These are phyloP conservation scores for Quercus robur DNA, from an alignment of 306 rosid species.

Conservation along the genomic window DNA sequence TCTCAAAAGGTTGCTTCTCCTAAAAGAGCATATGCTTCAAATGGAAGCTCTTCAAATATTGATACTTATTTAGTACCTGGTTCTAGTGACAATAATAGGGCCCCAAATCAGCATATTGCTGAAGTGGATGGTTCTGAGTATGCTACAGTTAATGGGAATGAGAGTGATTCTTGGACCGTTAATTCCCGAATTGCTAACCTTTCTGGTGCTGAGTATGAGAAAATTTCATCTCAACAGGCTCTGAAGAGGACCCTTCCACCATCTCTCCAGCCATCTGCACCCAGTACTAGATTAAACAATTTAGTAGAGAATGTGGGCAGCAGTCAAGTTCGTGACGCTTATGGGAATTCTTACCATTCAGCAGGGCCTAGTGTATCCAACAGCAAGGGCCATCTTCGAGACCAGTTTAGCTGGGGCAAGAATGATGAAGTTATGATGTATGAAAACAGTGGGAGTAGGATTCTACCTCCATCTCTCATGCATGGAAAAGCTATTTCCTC, in stretches of 20 bases:
- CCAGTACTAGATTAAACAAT: slow-evolving; percentile 32
- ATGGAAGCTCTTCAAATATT: slow-evolving; percentile 30
- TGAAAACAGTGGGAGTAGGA: slow-evolving; percentile 57
- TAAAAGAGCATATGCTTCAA: slow-evolving; percentile 45
- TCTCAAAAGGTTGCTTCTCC: slow-evolving; percentile 34
- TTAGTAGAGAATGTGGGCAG: slow-evolving; percentile 37
- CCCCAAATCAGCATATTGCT: slow-evolving; percentile 28
- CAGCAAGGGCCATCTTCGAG: slow-evolving; percentile 46
- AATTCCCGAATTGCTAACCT: slow-evolving; percentile 42
- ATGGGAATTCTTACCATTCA: slow-evolving; percentile 32
- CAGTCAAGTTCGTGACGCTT: slow-evolving; percentile 43
- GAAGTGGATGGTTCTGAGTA: slow-evolving; percentile 27
- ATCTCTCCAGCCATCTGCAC: slow-evolving; percentile 33
- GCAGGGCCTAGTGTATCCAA: slow-evolving; percentile 47
- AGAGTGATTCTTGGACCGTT: slow-evolving; percentile 33
- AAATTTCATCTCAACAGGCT: slow-evolving; percentile 64
- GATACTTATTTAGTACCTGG: slow-evolving; percentile 36
- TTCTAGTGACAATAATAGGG: slow-evolving; percentile 36
- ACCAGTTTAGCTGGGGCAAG: slow-evolving; percentile 38
- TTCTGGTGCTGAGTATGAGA: slow-evolving; percentile 45
- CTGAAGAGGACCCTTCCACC: slow-evolving; percentile 61
- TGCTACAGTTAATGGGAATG: slow-evolving; percentile 39
- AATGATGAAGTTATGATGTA: slow-evolving; percentile 45
- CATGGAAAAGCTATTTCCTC: slow-evolving; percentile 44
- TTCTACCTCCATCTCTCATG: slow-evolving; percentile 55